Percentiles rank a stretch among this genome's conserved stretches.
These are phyloP conservation scores for Henckelia pumila DNA, from an alignment of 257 asterid species.

Conservation along the genomic window DNA sequence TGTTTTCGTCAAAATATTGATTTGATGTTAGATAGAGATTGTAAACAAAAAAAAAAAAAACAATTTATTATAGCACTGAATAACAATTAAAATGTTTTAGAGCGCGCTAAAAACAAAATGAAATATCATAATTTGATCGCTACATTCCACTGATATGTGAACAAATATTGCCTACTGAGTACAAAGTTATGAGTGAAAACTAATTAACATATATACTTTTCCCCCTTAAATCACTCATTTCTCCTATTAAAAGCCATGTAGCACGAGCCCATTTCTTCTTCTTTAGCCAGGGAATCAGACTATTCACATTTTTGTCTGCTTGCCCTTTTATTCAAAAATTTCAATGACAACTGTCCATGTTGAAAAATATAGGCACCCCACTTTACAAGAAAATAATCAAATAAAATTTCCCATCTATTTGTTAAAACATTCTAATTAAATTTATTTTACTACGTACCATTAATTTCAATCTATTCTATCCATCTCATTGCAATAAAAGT, in stretches of 20 bases:
- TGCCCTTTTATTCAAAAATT: slow-evolving; percentile 33
- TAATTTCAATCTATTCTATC: slow-evolving; percentile 28
- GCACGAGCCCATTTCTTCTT: slow-evolving; percentile 31
- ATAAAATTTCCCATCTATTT: slow-evolving; percentile 8
- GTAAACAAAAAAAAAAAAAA: no score
- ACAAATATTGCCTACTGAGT: not conserved
- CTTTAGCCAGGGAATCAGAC: slow-evolving; percentile 52
- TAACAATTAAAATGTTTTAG: no score
- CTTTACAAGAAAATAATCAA: slow-evolving; percentile 30
- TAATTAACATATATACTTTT: not conserved
- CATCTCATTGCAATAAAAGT: slow-evolving; percentile 30
- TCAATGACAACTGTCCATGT: slow-evolving; percentile 77
- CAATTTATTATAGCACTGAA: no score
- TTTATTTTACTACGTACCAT: no score
- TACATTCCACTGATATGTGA: not conserved
- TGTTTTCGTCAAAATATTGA: no score
- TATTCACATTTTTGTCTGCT: slow-evolving; percentile 37
- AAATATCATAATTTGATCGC: not conserved
- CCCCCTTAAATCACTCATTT: slow-evolving; percentile 32
- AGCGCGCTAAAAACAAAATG: no score
- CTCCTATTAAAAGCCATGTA: slow-evolving; percentile 28
- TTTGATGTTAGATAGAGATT: no score
- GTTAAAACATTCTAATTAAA: no score
- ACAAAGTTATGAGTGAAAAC: not conserved
- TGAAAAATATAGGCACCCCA: slow-evolving; percentile 50